Conservation (phyloP, 1,139 yeast genomes). For the Hemisphaericaspora xylanilytica region DNA sequence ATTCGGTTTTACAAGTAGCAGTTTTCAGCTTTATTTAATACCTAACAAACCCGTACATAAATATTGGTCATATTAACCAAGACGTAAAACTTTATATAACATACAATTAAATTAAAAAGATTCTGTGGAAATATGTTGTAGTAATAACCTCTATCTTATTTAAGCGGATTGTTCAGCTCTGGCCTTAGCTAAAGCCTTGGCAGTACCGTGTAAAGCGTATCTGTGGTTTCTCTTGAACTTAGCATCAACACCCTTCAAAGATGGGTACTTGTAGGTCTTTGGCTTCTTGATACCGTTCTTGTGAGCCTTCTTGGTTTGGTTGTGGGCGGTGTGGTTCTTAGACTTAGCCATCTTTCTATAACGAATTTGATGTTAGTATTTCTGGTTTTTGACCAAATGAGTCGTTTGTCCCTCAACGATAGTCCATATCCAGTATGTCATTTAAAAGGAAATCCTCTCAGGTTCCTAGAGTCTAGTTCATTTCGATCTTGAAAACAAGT, state of each 20-base stretch:
- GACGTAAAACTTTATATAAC: slow-evolving; percentile 15
- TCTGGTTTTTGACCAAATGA: too few species aligned
- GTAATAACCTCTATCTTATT: slow-evolving; percentile 10
- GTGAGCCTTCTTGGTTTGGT: slow-evolving; percentile 99
- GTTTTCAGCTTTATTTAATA: slow-evolving; percentile 15
- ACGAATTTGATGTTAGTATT: slow-evolving; percentile 26
- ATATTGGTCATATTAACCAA: slow-evolving; percentile 10
- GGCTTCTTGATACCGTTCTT: slow-evolving; percentile 99
- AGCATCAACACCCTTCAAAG: slow-evolving; percentile 98
- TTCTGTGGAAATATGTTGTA: background rate
- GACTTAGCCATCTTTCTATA: slow-evolving; percentile 82
- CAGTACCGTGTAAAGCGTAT: slow-evolving; percentile 98
- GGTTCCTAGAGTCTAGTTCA: too few species aligned
- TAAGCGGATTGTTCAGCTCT: slow-evolving; percentile 46
- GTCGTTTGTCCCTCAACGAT: too few species aligned
- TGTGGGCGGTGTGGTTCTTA: slow-evolving; percentile 99
- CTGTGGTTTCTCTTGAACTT: slow-evolving; percentile 99
- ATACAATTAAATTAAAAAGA: slow-evolving; percentile 7
- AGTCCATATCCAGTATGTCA: too few species aligned
- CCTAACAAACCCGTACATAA: slow-evolving; percentile 16
- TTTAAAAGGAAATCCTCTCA: too few species aligned
- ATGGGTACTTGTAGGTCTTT: slow-evolving; percentile 95
- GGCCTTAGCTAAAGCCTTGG: slow-evolving; percentile 85
- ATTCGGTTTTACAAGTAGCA: background rate
- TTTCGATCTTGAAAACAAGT: too few species aligned